Base-by-base conservation (phyloP, 148 eudicot genomes). In the Tetragonia tetragonoides region DNA sequence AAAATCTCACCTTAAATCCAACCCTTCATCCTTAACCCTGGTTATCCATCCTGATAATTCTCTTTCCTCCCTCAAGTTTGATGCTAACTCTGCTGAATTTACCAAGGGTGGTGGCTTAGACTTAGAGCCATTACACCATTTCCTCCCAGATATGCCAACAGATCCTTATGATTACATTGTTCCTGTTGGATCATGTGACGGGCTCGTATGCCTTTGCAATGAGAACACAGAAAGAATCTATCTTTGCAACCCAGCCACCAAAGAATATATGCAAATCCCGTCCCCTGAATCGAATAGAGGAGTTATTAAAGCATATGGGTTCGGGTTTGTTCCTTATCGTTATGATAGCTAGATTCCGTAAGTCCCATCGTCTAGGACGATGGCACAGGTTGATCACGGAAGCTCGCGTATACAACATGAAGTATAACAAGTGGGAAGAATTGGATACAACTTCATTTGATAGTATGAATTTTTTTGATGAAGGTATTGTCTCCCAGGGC, bases 251-350 rank as follows among this genome's bases (percentile, higher is more conserved):
- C 76, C 66, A 37, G 17, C 7, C 66, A 72, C 64, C 44, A 38
- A 54, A 5, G 28, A 72, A 54, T 4, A 10, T 2, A 56, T 6
- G 63, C 24, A 73, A n/a, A 57, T 73, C 37, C 7, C 76, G 5
- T 39, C 37, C 14, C 66, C 76, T 28, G 34, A 28, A 28, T 59
- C 53, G 47, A 37, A 10, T 8, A 17, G 20, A 7, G 37, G 37
- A 9, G 6, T 40, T 28, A 28, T 57, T 23, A 5, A 17, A 17
- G 40, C 21, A 57, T 59, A 3, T 59, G 37, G 76, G 76, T 73
- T 73, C 10, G 76, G 66, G 42, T 39, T 56, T n/a, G 76, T 73
- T 57, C 76, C 49, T 10, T 73, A 59, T 73, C 64, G 53, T 49
- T 10, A 3, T 38, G 17, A 38, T 73, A n/a, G 66, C 60, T 1